Evolutionary conservation across 345 rosid species (phyloP), one percentile per base, ranked within the genome.

Genomic region (Pugionium dolabratum): DNA sequence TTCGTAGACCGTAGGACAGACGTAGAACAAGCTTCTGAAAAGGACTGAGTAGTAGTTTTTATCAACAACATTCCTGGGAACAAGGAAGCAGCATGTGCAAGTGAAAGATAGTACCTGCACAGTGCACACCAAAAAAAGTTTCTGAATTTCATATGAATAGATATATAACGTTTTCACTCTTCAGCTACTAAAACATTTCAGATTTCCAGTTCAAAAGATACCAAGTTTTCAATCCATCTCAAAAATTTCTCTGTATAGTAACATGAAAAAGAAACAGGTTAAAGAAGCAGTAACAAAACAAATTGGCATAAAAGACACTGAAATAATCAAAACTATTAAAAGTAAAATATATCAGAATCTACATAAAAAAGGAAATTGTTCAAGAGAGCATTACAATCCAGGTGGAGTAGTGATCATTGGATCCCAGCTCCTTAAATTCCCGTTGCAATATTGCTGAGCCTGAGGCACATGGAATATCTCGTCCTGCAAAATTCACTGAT

Each of bases 321-420:
- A 48, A 59, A 50, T 18, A 26, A 36, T 39, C 66, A n/a, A 54
- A 10, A 32, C 43, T 45, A 51, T 39, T 25, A 36, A 59, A 50
- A 41, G 25, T 10, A 41, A 52, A 18, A 18, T 18, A 18, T 18
- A 18, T 18, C 18, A 18, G 18, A n/a, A n/a, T n/a, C 31, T 33
- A 43, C 40, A 9, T 6, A 11, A 47, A 35, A 11, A 18, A 46
- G 6, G 37, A 2, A 56, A 39, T 6, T 70, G 49, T 39, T 30
- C 43, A 9, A 39, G 64, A 71, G 67, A 33, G 54, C 1, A 67
- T 67, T 84, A 90, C 97, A 94, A 65, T 78, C 96, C 99, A 83
- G 99, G 97, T 44, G 97, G 97, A 28, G 96, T 94, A 49, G 99
- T 94, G 72, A 90, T 94, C 99, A 86, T 94, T 64, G 97, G 99